Conservation (phyloP, 169 alveolate genomes). For the Ichthyophthirius multifiliis region DNA sequence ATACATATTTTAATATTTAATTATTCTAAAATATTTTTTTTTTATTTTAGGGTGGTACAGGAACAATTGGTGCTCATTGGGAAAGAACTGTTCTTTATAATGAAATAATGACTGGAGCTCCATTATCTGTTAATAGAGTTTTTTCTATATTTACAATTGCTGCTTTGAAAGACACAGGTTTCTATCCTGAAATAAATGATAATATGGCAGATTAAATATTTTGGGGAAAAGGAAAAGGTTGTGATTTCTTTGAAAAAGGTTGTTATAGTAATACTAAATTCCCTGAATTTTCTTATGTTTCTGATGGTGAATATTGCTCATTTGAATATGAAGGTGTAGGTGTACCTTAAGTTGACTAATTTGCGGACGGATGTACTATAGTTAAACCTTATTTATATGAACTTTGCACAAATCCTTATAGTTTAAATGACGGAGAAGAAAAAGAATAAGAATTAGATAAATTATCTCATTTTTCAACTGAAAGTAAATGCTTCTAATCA, state of each 20-base stretch:
- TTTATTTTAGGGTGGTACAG: constrained; percentile 31
- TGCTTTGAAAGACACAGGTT: constrained; percentile 49
- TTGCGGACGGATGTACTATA: neutral
- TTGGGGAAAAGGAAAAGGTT: constrained; percentile 40
- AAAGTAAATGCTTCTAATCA: neutral
- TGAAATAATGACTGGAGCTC: constrained; percentile 56
- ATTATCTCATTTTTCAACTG: neutral
- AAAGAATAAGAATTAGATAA: neutral
- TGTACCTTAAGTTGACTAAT: neutral
- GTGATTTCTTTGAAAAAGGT: constrained; percentile 6
- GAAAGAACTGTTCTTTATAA: constrained; percentile 43
- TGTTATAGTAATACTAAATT: neutral
- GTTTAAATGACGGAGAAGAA: neutral
- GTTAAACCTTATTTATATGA: neutral
- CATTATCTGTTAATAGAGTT: neutral
- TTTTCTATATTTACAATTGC: constrained; percentile 36
- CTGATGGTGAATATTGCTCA: neutral
- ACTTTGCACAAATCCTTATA: neutral
- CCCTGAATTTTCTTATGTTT: neutral
- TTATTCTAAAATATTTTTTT: neutral
- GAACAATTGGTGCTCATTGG: constrained; percentile 57
- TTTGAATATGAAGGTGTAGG: neutral
- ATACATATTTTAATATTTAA: neutral
- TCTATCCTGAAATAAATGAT: constrained; percentile 32
- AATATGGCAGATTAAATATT: neutral